Evolutionary conservation across 768 basidiomycete species (phyloP).

Genomic region (Boletus sensibilis): DNA sequence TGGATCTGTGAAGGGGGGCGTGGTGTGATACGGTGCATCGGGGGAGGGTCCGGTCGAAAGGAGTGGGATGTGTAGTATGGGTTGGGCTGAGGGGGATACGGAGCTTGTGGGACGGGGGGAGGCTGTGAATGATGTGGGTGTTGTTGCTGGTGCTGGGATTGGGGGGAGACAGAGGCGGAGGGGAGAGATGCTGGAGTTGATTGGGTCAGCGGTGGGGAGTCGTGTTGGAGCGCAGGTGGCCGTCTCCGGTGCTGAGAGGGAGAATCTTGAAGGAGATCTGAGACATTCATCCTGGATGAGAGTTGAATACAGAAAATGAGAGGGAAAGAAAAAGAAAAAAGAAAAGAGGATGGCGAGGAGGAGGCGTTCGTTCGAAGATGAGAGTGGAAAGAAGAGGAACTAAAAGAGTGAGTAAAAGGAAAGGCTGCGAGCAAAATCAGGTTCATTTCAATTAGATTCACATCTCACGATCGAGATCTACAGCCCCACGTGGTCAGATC

Average conservation of each 20-base stretch:
- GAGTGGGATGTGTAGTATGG: conserved; percentile 20
- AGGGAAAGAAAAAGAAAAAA: background rate
- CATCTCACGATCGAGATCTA: conserved; percentile 35
- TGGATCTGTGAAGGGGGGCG: conserved; percentile 34
- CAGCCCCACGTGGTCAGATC: conserved; percentile 30
- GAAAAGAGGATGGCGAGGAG: conserved; percentile 4
- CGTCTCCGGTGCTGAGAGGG: conserved; percentile 55
- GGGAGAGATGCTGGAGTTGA: conserved; percentile 26
- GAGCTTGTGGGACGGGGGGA: conserved; percentile 15
- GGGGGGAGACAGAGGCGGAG: conserved; percentile 33
- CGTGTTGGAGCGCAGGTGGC: conserved; percentile 27
- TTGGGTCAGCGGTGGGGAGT: conserved; percentile 27
- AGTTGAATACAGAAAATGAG: background rate
- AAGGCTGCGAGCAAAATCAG: conserved; percentile 29
- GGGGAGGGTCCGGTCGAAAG: conserved; percentile 17
- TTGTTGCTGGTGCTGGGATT: conserved; percentile 30
- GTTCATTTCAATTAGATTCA: conserved; percentile 36
- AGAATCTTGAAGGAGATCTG: conserved; percentile 65
- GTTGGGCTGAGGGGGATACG: conserved; percentile 26
- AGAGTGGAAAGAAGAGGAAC: conserved; percentile 31
- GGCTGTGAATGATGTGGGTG: conserved; percentile 19
- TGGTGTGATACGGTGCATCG: conserved; percentile 32
- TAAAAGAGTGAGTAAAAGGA: conserved; percentile 29
- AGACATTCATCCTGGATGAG: conserved; percentile 61
- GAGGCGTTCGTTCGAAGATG: conserved; percentile 16